Evolutionary conservation across 2,329 filamentous ascomycete species (phyloP), one percentile per base, ranked within the genome.

Genomic region (Periconia macrospinosa): DNA sequence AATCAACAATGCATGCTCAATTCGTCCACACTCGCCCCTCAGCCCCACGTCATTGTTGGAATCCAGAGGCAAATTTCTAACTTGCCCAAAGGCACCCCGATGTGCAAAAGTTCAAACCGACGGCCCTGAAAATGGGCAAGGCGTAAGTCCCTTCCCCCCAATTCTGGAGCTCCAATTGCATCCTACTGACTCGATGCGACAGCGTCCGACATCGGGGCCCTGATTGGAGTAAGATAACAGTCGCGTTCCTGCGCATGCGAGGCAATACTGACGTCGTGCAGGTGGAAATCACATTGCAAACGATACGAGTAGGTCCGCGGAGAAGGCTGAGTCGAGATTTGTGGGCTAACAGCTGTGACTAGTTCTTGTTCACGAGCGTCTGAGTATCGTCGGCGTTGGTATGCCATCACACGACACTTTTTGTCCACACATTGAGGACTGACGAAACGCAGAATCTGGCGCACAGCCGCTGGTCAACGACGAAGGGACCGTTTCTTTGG

Each of bases 311-410:
- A 82, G 61, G 74, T 53, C 17, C 15, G 27, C 30, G 18, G 41
- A 40, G 20, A 55, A 41, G 18, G 15, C 19, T 35, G 10, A 6
- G 8, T 20, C 62, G 10, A 19, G 45, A 17, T 10, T 37, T n/a
- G 64, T 69, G 40, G 52, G 46, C 58, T 59, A 59, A 68, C 49
- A 71, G 6, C 11, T 3, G 33, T 18, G 46, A 23, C 35, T 46
- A 76, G 74, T 99, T 75, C 86, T 99, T 66, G 94, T 92, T 72
- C 94, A 99, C 83, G 94, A 99, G 78, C 90, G 94, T 79, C 82
- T 99, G 75, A 94, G 91, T 75, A 97, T 99, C 75, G 94, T 99
- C 73, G 94, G 94, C 75, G 90, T 97, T 75, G 91, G 91, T 94
- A 81, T 71, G 87, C 60, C 20, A 49, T 69, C 63, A 64, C 81